Evolutionary conservation across 1,284 basidiomycete genomes (phyloP).

Genomic region (Agaricales sp.): DNA sequence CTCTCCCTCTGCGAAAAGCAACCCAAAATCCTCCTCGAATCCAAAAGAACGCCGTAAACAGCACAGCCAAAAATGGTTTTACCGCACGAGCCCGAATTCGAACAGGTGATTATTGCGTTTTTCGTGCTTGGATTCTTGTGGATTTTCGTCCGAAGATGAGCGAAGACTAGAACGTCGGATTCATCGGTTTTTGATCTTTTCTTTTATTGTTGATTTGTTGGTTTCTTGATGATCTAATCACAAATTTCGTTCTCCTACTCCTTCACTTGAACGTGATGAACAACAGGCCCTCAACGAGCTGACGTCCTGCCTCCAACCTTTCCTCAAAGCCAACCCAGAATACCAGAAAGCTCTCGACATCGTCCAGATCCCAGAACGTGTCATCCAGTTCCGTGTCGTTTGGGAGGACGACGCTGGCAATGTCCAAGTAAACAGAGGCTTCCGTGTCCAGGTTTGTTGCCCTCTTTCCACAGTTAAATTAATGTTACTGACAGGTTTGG

Average conservation of each 20-base stretch:
- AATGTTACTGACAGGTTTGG: background rate
- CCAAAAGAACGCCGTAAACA: no score
- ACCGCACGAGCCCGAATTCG: constrained; percentile 24
- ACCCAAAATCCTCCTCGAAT: no score
- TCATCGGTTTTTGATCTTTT: no score
- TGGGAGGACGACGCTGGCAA: constrained; percentile 72
- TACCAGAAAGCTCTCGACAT: constrained; percentile 67
- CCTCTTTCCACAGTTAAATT: no score
- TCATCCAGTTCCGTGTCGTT: constrained; percentile 71
- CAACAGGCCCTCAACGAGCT: constrained; percentile 57
- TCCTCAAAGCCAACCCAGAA: constrained; percentile 61
- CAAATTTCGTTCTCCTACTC: background rate
- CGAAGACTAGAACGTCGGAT: no score
- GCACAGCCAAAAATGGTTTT: constrained; percentile 13
- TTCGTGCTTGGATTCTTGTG: background rate
- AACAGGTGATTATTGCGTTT: constrained; percentile 14
- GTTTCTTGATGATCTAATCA: background rate
- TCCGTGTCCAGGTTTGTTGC: constrained; percentile 56
- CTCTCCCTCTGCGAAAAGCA: no score
- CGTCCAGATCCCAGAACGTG: constrained; percentile 65
- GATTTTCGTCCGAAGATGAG: background rate
- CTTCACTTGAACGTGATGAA: constrained; percentile 1
- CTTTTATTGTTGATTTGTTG: background rate
- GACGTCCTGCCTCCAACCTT: constrained; percentile 50
- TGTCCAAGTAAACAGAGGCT: constrained; percentile 68